Conservation (phyloP, 768 basidiomycete species). For the Tylopilus plumbeoviolaceoides region DNA sequence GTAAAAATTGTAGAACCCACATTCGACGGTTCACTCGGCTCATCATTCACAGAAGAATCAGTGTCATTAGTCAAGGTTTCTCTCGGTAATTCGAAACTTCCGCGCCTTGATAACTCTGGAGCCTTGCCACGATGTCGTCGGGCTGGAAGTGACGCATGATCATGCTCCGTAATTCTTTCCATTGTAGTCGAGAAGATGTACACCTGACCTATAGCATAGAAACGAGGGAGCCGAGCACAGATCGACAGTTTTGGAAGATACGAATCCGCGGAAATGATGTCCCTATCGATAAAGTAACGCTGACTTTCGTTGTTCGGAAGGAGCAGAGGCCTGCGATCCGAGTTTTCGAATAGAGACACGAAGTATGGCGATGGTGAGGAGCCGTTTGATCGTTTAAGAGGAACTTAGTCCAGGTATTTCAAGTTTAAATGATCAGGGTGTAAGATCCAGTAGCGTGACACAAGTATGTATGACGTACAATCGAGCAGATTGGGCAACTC, state of each 20-base stretch:
- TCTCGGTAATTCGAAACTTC: slow-evolving; percentile 3
- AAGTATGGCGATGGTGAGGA: background rate
- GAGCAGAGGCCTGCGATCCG: background rate
- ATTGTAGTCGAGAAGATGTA: background rate
- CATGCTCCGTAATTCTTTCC: slow-evolving; percentile 1
- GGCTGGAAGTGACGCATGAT: slow-evolving; percentile 1
- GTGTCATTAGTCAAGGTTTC: slow-evolving; percentile 11
- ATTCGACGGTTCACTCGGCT: slow-evolving; percentile 1
- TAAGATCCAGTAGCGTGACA: too few relatives aligned
- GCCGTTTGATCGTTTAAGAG: too few relatives aligned
- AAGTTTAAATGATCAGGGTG: background rate
- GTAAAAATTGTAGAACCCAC: slow-evolving; percentile 14
- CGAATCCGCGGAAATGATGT: slow-evolving; percentile 8
- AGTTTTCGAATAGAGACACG: background rate
- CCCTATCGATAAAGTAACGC: background rate
- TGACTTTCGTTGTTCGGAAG: background rate
- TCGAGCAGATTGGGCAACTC: background rate
- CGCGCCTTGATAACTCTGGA: background rate
- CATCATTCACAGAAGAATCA: slow-evolving; percentile 12
- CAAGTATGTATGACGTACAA: slow-evolving; percentile 15
- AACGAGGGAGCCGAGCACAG: slow-evolving; percentile 1
- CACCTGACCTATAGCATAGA: slow-evolving; percentile 4
- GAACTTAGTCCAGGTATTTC: background rate
- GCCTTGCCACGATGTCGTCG: slow-evolving; percentile 1
- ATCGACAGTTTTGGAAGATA: slow-evolving; percentile 4